phyloP scores from a whole-genome alignment of 805 yeast species.

The Lipomyces anomalus region DNA sequence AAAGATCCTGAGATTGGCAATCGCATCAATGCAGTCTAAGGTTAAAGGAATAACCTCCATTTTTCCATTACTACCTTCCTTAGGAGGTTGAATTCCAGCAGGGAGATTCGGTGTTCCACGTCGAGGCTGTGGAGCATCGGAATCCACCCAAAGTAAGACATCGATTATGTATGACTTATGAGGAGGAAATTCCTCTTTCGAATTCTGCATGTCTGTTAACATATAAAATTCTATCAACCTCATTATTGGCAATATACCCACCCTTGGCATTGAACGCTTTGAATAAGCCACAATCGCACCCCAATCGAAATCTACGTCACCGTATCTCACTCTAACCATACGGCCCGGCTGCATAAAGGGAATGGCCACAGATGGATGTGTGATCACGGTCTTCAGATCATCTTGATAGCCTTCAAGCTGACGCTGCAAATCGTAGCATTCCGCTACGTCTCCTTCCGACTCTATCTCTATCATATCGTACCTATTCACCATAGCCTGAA shows the following conservation, averaged over 20 bases:
- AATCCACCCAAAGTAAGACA: slow-evolving; percentile 71
- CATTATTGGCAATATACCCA: not conserved
- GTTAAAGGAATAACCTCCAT: slow-evolving; percentile 83
- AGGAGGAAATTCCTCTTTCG: no score
- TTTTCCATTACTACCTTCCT: slow-evolving; percentile 58
- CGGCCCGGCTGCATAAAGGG: slow-evolving; percentile 88
- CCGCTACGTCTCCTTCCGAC: slow-evolving; percentile 68
- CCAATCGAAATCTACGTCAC: slow-evolving; percentile 80
- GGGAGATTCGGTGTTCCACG: slow-evolving; percentile 55
- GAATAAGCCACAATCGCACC: slow-evolving; percentile 75
- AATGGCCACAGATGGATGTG: slow-evolving; percentile 84
- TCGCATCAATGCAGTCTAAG: slow-evolving; percentile 61
- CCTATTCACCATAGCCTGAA: slow-evolving; percentile 49
- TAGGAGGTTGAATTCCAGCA: slow-evolving; percentile 84
- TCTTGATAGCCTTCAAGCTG: slow-evolving; percentile 65
- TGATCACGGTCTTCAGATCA: slow-evolving; percentile 73
- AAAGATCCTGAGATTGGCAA: slow-evolving; percentile 75
- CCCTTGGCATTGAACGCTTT: slow-evolving; percentile 50
- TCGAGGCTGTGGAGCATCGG: slow-evolving; percentile 56
- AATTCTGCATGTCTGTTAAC: slow-evolving; percentile 38
- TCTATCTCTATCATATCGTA: slow-evolving; percentile 53
- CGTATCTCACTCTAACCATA: slow-evolving; percentile 41
- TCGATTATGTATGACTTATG: slow-evolving; percentile 87
- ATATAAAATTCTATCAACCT: not conserved
- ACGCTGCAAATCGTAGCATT: slow-evolving; percentile 73